Evolutionary conservation across 2,329 filamentous ascomycete genomes (phyloP).

Genomic region (Talaromyces sp.): DNA sequence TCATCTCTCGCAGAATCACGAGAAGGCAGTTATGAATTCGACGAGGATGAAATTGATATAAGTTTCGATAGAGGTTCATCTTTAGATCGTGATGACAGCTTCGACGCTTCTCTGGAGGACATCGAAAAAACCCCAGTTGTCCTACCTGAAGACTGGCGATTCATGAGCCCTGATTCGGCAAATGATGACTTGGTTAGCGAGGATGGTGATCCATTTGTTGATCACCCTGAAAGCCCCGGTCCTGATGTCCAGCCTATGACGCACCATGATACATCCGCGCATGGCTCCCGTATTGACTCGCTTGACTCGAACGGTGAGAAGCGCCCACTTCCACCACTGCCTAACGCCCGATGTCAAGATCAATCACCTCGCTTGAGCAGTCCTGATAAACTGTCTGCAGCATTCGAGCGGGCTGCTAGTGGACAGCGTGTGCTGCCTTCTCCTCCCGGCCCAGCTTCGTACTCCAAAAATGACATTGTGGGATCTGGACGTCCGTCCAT

Average conservation of each 20-base stretch:
- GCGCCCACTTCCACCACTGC: slow-evolving; percentile 81
- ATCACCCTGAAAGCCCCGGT: slow-evolving; percentile 62
- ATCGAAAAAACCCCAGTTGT: slow-evolving; percentile 97
- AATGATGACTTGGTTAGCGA: slow-evolving; percentile 52
- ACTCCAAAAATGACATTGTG: slow-evolving; percentile 73
- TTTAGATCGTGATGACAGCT: slow-evolving; percentile 75
- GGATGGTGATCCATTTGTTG: slow-evolving; percentile 66
- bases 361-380: slow-evolving; percentile 51
- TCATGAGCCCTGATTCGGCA: slow-evolving; percentile 64
- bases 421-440: slow-evolving; percentile 67
- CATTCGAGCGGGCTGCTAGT: slow-evolving; percentile 64
- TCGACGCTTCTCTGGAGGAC: slow-evolving; percentile 91
- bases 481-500: slow-evolving; percentile 72
- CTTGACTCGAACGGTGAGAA: slow-evolving; percentile 74
- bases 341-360: slow-evolving; percentile 45
- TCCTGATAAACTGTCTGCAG: slow-evolving; percentile 63
- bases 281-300: slow-evolving; percentile 65
- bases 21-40: slow-evolving; percentile 86
- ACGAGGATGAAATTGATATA: slow-evolving; percentile 67
- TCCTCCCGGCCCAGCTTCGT: slow-evolving; percentile 63
- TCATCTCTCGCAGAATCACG: slow-evolving; percentile 87
- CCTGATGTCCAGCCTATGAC: slow-evolving; percentile 54
- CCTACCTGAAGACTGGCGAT: slow-evolving; percentile 93
- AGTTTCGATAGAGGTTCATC: slow-evolving; percentile 58
- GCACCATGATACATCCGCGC: slow-evolving; percentile 24